phyloP scores from a whole-genome alignment of 2,329 filamentous ascomycete genomes.

The Botrytis galanthina region DNA sequence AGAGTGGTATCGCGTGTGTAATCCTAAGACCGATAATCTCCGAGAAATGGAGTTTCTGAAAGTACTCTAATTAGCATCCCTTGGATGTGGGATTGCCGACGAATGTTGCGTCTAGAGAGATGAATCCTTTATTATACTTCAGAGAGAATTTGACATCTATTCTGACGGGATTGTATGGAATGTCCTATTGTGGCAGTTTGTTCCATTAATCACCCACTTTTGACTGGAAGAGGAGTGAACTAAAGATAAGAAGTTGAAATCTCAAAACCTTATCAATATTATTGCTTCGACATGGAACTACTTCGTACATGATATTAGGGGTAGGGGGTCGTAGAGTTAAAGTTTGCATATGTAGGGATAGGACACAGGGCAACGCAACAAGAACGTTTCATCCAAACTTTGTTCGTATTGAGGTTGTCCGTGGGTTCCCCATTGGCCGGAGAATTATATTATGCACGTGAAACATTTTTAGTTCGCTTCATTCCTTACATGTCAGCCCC shows the following conservation, averaged over 20 bases:
- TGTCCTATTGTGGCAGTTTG: constrained; percentile 8
- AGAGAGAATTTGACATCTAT: not conserved
- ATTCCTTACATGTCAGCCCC: not conserved
- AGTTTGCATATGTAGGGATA: not conserved
- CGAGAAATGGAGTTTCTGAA: not conserved
- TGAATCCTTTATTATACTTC: not conserved
- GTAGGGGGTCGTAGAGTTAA: not conserved
- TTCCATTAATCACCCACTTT: constrained; percentile 9
- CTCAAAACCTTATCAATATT: constrained; percentile 3
- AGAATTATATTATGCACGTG: not conserved
- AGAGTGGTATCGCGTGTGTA: not conserved
- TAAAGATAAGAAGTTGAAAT: constrained; percentile 4
- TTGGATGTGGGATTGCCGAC: not conserved
- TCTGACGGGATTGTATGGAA: not conserved
- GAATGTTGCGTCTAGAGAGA: not conserved
- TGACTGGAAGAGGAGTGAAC: not conserved
- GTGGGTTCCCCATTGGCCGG: not conserved
- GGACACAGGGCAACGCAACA: not conserved
- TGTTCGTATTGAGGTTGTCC: not conserved
- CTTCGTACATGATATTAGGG: not conserved
- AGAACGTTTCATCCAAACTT: not conserved
- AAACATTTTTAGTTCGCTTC: not conserved
- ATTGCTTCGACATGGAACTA: not conserved
- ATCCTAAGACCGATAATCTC: not conserved
- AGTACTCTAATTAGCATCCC: not conserved